Evolutionary conservation across 2,329 filamentous ascomycete species (phyloP).

Genomic region (Colletotrichum sp.): DNA sequence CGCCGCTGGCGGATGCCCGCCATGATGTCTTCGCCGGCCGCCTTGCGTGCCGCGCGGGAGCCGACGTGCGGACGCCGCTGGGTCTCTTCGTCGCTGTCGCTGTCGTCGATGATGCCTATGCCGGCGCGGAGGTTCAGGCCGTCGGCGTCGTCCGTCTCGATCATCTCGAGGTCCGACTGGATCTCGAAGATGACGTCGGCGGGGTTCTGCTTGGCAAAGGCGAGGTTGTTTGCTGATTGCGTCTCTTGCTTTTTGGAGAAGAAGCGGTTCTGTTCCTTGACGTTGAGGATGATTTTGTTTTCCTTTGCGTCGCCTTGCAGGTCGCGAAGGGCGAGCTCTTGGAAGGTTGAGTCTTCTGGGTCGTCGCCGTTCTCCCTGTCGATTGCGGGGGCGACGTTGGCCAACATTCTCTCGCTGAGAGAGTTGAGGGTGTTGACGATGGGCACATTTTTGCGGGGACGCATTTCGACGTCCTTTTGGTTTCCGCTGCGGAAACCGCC

Average conservation of each 20-base stretch:
- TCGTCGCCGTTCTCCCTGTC: slow-evolving; percentile 65
- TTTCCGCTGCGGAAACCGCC: slow-evolving; percentile 84
- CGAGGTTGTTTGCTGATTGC: slow-evolving; percentile 45
- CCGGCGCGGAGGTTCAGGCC: slow-evolving; percentile 66
- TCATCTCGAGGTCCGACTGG: slow-evolving; percentile 62
- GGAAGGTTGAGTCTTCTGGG: slow-evolving; percentile 75
- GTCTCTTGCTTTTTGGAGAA: slow-evolving; percentile 68
- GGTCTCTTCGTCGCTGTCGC: slow-evolving; percentile 69
- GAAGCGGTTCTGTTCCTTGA: slow-evolving; percentile 86
- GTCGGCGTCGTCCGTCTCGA: slow-evolving; percentile 51
- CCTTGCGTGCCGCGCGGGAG: slow-evolving; percentile 68
- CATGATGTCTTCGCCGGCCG: slow-evolving; percentile 71
- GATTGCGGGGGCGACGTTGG: slow-evolving; percentile 82
- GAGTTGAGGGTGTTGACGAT: slow-evolving; percentile 90
- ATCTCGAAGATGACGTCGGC: slow-evolving; percentile 69
- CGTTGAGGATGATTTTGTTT: slow-evolving; percentile 80
- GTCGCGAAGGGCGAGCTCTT: slow-evolving; percentile 79
- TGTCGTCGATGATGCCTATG: slow-evolving; percentile 74
- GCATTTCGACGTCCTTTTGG: slow-evolving; percentile 87
- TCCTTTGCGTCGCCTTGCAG: slow-evolving; percentile 76
- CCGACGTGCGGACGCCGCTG: slow-evolving; percentile 61
- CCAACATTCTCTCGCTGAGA: slow-evolving; percentile 92
- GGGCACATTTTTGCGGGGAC: slow-evolving; percentile 79
- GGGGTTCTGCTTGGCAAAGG: slow-evolving; percentile 75
- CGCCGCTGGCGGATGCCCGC: slow-evolving; percentile 67